These are phyloP conservation scores for Kwoniella bestiolae DNA, from an alignment of 768 basidiomycete species.

Conservation along the genomic window DNA sequence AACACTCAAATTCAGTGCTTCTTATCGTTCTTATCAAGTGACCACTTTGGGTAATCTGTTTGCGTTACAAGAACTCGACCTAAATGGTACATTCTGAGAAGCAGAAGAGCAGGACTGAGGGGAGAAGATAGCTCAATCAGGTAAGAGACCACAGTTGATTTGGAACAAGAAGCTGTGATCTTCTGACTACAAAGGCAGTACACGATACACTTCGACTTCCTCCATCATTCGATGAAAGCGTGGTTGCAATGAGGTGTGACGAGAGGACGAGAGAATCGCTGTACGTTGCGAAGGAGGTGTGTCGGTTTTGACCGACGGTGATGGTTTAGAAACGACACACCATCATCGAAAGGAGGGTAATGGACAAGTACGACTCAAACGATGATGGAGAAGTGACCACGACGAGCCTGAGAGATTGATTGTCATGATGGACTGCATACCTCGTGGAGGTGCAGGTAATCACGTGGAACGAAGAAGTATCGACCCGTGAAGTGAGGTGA, in stretches of 20 bases:
- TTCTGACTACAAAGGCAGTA: no score
- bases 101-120: background rate
- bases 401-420: no score
- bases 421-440: no score
- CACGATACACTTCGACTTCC: no score
- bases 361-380: background rate
- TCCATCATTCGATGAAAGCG: no score
- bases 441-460: no score
- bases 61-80: background rate
- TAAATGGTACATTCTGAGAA: background rate
- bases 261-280: no score
- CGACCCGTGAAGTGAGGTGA: no score
- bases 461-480: no score
- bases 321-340: background rate
- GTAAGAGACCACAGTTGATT: no score
- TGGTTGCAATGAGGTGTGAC: no score
- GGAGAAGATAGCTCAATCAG: background rate
- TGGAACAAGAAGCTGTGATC: no score
- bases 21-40: background rate
- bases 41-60: background rate
- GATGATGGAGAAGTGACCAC: background rate
- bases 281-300: background rate
- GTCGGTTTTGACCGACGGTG: background rate
- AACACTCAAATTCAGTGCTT: background rate
- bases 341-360: background rate